Evolutionary conservation across 164 flowering plant species (phyloP), one percentile per base, ranked within the genome.

Genomic region (Liriodendron chinense): DNA sequence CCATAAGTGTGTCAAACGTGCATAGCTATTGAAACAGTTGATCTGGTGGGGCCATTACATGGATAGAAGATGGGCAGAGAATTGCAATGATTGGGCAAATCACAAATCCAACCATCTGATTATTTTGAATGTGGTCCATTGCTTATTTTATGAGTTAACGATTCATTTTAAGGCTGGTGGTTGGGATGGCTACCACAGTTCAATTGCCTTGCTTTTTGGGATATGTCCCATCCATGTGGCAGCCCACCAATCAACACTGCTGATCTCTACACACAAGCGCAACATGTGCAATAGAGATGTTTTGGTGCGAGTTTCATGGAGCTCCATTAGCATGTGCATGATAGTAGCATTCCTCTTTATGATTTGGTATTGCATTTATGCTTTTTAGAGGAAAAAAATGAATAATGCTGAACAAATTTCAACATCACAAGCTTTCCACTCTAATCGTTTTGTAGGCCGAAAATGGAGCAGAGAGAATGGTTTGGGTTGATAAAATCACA

Each of bases 391-490:
- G 59, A 53, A 12, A 53, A 7, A 53, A 53, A 7, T 53, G 59
- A 53, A 53, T 34, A 34, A 34, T 53, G 59, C 7, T 53, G 18
- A 53, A 53, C 20, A 9, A 12, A 16, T 10, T 1, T 16, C 2
- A 0, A 53, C 13, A 13, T 53, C 16, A 53, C 13, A 53, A 10
- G 0, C 59, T 53, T 53, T 53, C 59, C 59, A 53, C 59, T 64
- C 74, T 25, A 9, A n/a, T 26, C 9, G 79, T 84, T 83, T 61
- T 72, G 75, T 83, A 95, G 99, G 97, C 98, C 81, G 99, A 95
- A 88, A 92, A 80, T 86, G 97, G 82, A 81, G 94, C 93, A 67
- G 99, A 95, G 69, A 84, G 98, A 78, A 85, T 80, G 88, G 99
- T 91, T 73, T 95, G 99, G 99, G 82, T 92, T 76, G 87, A 89